Conservation (phyloP, 2,329 filamentous ascomycete species). For the Aspergillus jensenii region DNA sequence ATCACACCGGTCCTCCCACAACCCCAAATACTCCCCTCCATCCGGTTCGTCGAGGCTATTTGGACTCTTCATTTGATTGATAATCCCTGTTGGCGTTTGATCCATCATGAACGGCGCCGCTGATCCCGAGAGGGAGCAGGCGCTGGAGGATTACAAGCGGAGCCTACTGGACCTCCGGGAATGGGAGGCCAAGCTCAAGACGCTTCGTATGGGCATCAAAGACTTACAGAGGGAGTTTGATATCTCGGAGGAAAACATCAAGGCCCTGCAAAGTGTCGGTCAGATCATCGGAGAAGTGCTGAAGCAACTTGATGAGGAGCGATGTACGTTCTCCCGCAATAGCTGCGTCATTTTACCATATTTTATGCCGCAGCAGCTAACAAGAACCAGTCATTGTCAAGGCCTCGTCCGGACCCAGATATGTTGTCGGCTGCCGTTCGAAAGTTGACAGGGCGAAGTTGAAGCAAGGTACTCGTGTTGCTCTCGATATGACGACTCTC, state of each 20-base stretch:
- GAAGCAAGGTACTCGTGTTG: conserved; percentile 97
- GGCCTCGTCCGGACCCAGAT: conserved; percentile 93
- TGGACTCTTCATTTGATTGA: background rate
- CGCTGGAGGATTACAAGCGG: conserved; percentile 73
- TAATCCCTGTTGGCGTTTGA: conserved; percentile 4
- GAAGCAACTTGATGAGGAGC: conserved; percentile 97
- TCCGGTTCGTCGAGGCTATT: background rate
- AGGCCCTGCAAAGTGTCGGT: conserved; percentile 96
- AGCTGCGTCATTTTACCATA: background rate
- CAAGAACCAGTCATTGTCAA: conserved; percentile 82
- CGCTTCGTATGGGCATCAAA: conserved; percentile 92
- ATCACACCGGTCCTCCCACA: background rate
- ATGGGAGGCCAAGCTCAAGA: conserved; percentile 98
- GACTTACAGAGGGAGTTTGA: conserved; percentile 92
- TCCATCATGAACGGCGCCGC: conserved; percentile 38
- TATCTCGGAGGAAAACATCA: conserved; percentile 98
- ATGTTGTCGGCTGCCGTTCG: conserved; percentile 96
- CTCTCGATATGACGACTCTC: conserved; percentile 97
- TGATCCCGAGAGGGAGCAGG: conserved; percentile 62
- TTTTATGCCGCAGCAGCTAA: conserved; percentile 13
- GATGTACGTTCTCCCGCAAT: conserved; percentile 66
- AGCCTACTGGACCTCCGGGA: conserved; percentile 93
- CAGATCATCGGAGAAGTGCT: conserved; percentile 99
- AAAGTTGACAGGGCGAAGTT: conserved; percentile 97
- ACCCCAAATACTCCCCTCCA: background rate